Base-by-base conservation (phyloP, 1,284 basidiomycete species). In the Somion occarium region DNA sequence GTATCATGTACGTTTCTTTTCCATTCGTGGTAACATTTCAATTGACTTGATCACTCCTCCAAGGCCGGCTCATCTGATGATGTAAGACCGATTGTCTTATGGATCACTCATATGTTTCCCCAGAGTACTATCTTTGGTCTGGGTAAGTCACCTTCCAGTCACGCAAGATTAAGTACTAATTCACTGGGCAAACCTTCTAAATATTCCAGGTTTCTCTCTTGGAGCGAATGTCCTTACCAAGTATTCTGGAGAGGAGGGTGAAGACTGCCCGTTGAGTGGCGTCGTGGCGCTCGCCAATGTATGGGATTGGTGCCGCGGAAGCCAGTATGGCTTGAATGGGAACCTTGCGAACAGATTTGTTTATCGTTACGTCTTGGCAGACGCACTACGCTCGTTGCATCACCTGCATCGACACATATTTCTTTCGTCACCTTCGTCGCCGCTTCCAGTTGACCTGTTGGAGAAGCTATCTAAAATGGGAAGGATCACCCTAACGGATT, bases 1-100 rank as follows among this genome's bases (percentile, higher is more conserved):
- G 5, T 64, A 64, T 48, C 60, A 65, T 51, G 64, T 66, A 54
- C 34, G 60, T 59, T 18, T 9, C 27, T 7, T 34, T 34, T 15
- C 7, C 30, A 34, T 7, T 15, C 30, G 30, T 34, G 15, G 15
- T 34, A 34, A 7, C 30, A 34, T 15, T 34, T 7, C 7, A 34
- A 43, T 13, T 43, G 24, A 39, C 38, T 15, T 9, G 5, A 22
- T 43, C 19, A 5, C 24, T 22, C 5, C 30, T 34, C 15, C 30
- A 39, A 66, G 64, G 64, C 64, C 3, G 63, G 64, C 5, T 60
- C 61, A 7, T 64, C 64, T 19, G 62, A 64, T 39, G 64, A 66
- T 49, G 49, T 63, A 48, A 49, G 62, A 38, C 52, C 56, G 20
- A 54, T 59, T n/a, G 54, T 64, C 2, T 45, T 64, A 30, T 66